Evolutionary conservation across 139 green algal genomes (phyloP), one percentile per base, ranked within the genome.

Genomic region (Mychonastes homosphaera): DNA sequence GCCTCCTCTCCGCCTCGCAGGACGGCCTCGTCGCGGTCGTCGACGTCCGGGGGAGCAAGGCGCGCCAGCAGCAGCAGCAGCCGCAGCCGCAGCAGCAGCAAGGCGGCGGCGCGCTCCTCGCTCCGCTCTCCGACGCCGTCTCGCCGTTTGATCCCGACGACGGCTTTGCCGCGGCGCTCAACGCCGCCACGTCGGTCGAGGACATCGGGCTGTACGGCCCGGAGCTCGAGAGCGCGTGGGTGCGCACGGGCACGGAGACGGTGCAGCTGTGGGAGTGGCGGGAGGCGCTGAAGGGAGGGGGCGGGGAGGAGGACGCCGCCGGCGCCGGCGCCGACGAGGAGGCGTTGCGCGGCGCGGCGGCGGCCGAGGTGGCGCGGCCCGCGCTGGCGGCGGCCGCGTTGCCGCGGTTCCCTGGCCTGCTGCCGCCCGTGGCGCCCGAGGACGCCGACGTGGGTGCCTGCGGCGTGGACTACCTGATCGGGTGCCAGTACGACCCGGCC

Each of bases 201-300:
- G 60, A 77, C 50, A 56, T 91, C 30, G 83, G 79, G 0, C 64
- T 86, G 40, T 93, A 87, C 55, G 84, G 84, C 2, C 19, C 7
- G 2, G 33, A 56, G 0, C 44, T 29, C 2, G 63, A 69, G 49
- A 66, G 66, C 21, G 67, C 90, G 56, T 93, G 83, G 71, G 72
- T 74, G 49, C 15, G 53, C 23, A 55, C 61, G 16, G 74, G 81
- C 32, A 87, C 82, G 13, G 85, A 91, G 56, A 74, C 53, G 3
- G 46, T 93, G 48, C 76, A 87, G 66, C 68, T 88, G 29, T 93
- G 85, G 85, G 80, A 93, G 48, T 93, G 85, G 85, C 21, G 50
- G 6, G 63, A 62, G 1, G 78, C 78, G 3, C 84, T n/a, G n/a
- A n/a, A n/a, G n/a, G n/a, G n/a, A n/a, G n/a, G n/a, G n/a, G n/a